phyloP scores from a whole-genome alignment of 495 filamentous ascomycete genomes.

The Xylaria intraflava region DNA sequence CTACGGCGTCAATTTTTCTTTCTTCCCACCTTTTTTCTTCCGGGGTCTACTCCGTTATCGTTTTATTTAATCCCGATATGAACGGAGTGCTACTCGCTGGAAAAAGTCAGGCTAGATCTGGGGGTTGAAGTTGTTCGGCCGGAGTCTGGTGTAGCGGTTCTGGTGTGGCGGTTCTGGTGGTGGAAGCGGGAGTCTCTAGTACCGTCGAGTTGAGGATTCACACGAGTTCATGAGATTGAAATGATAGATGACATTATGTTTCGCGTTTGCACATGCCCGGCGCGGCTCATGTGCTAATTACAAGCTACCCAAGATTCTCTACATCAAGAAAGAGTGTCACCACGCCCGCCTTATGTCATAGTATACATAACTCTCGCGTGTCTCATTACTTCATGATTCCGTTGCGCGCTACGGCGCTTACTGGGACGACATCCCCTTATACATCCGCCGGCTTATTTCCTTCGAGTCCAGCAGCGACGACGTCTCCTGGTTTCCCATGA shows the following conservation, averaged over 20 bases:
- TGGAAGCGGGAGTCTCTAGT: no score
- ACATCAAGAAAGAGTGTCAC: conserved; percentile 1
- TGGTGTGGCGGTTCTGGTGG: no score
- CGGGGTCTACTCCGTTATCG: neutral
- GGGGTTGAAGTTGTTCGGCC: neutral
- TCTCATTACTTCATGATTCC: neutral
- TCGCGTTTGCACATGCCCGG: neutral
- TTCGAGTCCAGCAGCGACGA: neutral
- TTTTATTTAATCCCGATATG: neutral
- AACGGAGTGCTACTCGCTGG: neutral
- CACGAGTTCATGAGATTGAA: neutral
- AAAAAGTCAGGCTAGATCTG: neutral
- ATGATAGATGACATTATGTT: neutral
- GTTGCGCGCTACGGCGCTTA: no score
- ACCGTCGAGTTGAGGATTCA: no score
- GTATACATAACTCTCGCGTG: neutral
- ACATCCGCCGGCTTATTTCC: neutral
- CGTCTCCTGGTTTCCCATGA: conserved; percentile 5
- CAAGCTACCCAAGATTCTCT: conserved; percentile 1
- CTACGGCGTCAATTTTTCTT: no score
- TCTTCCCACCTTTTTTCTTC: neutral
- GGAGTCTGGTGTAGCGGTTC: conserved; percentile 5
- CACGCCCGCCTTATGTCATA: neutral
- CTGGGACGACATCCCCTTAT: neutral
- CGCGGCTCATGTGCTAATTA: neutral